These are phyloP conservation scores for Ampelomyces quisqualis DNA, from an alignment of 2,329 filamentous ascomycete species.

Conservation along the genomic window DNA sequence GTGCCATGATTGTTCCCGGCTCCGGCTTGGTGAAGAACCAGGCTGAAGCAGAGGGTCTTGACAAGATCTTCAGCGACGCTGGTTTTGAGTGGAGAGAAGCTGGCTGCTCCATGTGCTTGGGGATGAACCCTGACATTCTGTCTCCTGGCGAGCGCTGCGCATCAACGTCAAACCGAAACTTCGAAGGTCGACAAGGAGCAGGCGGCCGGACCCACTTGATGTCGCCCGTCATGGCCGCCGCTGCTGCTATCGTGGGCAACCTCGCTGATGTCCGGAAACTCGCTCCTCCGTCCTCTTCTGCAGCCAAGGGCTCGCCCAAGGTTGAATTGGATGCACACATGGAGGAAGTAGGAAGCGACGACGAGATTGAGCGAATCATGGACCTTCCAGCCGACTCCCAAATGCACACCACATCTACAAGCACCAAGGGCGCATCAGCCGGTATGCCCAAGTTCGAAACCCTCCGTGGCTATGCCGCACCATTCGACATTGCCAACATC, in stretches of 20 bases:
- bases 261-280: constrained; percentile 88
- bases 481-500: constrained; percentile 83
- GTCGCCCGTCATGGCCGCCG: constrained; percentile 95
- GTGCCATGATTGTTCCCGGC: constrained; percentile 93
- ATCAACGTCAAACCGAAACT: constrained; percentile 95
- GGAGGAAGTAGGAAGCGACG: constrained; percentile 61
- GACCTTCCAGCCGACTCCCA: constrained; percentile 65
- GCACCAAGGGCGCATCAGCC: constrained; percentile 50
- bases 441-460: constrained; percentile 83
- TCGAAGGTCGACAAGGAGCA: constrained; percentile 93
- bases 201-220: constrained; percentile 90
- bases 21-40: constrained; percentile 91
- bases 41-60: constrained; percentile 87
- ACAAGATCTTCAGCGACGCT: constrained; percentile 87
- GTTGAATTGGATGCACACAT: constrained; percentile 60
- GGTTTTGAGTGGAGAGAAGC: constrained; percentile 98
- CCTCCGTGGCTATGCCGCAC: constrained; percentile 83
- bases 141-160: constrained; percentile 90
- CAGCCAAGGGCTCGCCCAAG: constrained; percentile 55
- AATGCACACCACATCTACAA: constrained; percentile 63
- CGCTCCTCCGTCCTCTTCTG: constrained; percentile 51
- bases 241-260: constrained; percentile 84
- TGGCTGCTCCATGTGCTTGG: constrained; percentile 97
- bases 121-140: constrained; percentile 98
- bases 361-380: constrained; percentile 63